phyloP scores from a whole-genome alignment of 2,329 filamentous ascomycete species.

The Verticillium isaacii region DNA sequence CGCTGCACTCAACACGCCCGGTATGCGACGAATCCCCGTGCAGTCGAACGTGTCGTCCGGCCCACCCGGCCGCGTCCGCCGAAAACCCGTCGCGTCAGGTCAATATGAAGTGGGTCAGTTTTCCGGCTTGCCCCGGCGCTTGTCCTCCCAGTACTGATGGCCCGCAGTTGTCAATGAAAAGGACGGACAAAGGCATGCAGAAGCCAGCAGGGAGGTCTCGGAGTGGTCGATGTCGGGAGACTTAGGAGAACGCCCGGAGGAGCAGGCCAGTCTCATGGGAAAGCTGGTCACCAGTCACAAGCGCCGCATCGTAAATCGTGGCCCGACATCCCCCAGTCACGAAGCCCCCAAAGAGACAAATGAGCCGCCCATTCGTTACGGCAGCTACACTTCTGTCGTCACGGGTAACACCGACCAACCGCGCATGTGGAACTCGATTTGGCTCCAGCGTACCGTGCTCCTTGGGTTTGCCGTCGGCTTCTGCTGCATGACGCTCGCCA shows the following conservation, averaged over 20 bases:
- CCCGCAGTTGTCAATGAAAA: not conserved
- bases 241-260: not conserved
- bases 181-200: not conserved
- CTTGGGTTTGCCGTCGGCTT: slow-evolving; percentile 14
- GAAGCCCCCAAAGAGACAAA: not conserved
- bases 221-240: not conserved
- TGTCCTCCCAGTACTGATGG: not conserved
- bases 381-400: not conserved
- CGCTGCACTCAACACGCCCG: not conserved
- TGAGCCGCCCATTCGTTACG: not conserved
- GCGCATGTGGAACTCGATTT: slow-evolving; percentile 15
- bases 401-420: not conserved
- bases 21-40: not conserved
- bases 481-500: slow-evolving; percentile 14
- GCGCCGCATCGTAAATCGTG: no score
- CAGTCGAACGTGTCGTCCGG: not conserved
- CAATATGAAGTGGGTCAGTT: not conserved
- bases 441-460: slow-evolving; percentile 13
- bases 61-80: not conserved
- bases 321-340: not conserved
- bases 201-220: not conserved
- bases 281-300: not conserved
- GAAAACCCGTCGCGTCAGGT: not conserved
- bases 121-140: not conserved
- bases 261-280: not conserved